Percentiles rank a stretch among this genome's conserved stretches.
These are phyloP conservation scores for Eutypella sp. DNA, from an alignment of 2,329 filamentous ascomycete species.

Conservation along the genomic window DNA sequence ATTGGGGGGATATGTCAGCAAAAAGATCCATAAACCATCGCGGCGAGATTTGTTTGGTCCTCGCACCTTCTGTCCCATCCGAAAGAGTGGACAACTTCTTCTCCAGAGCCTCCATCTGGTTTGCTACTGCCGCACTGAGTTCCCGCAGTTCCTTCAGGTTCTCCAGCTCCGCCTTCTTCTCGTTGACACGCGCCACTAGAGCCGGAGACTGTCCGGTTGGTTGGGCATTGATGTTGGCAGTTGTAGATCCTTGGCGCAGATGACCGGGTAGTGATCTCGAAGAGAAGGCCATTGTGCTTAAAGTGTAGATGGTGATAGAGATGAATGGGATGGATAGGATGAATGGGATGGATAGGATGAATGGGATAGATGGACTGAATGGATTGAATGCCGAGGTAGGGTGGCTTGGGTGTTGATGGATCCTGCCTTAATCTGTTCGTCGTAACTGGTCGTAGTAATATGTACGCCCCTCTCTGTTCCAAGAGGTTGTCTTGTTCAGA, in stretches of 20 bases:
- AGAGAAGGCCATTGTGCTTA: slow-evolving; percentile 48
- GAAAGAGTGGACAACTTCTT: slow-evolving; percentile 73
- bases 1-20: too few relatives aligned
- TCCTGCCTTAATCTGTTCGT: not conserved
- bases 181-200: slow-evolving; percentile 70
- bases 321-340: not conserved
- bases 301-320: not conserved
- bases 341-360: too few relatives aligned
- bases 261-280: slow-evolving; percentile 59
- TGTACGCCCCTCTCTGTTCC: not conserved
- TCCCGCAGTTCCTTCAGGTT: slow-evolving; percentile 73
- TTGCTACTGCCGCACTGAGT: slow-evolving; percentile 70
- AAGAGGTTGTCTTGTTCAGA: too few relatives aligned
- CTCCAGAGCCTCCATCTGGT: slow-evolving; percentile 78
- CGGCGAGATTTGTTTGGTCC: too few relatives aligned
- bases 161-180: slow-evolving; percentile 81
- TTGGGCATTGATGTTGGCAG: slow-evolving; percentile 35
- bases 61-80: slow-evolving; percentile 74
- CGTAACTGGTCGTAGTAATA: not conserved
- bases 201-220: slow-evolving; percentile 61
- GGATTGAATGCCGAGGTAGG: too few relatives aligned
- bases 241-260: slow-evolving; percentile 56
- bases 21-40: too few relatives aligned
- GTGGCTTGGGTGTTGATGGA: too few relatives aligned
- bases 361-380: too few relatives aligned